Evolutionary conservation across 1,284 basidiomycete species (phyloP).

Genomic region (Anthracocystis setariae): DNA sequence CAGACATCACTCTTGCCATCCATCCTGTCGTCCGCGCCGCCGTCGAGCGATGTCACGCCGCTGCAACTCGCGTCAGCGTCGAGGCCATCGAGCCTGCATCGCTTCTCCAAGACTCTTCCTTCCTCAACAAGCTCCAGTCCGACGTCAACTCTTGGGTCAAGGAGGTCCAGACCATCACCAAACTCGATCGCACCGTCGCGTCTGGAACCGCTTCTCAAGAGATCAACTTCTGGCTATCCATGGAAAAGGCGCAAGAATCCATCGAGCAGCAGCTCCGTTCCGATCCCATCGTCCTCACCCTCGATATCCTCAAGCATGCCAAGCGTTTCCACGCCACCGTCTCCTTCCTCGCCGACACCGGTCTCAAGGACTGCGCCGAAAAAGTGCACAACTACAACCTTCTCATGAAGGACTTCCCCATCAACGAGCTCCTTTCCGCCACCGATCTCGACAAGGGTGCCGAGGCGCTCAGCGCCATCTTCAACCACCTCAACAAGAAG

Average conservation of each 20-base stretch:
- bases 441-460: slow-evolving; percentile 95
- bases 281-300: slow-evolving; percentile 88
- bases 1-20: slow-evolving; percentile 90
- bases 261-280: slow-evolving; percentile 91
- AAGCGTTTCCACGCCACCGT: slow-evolving; percentile 97
- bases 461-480: slow-evolving; percentile 86
- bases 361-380: slow-evolving; percentile 76
- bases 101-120: slow-evolving; percentile 83
- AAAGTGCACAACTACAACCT: slow-evolving; percentile 78
- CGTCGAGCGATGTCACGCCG: slow-evolving; percentile 72
- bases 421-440: slow-evolving; percentile 93
- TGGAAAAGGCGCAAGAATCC: slow-evolving; percentile 90
- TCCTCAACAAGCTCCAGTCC: slow-evolving; percentile 91
- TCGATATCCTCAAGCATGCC: slow-evolving; percentile 93
- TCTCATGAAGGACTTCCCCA: slow-evolving; percentile 97
- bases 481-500: slow-evolving; percentile 93
- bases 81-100: slow-evolving; percentile 77
- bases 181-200: slow-evolving; percentile 86
- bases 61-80: slow-evolving; percentile 76
- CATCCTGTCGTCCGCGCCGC: slow-evolving; percentile 89
- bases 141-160: slow-evolving; percentile 99
- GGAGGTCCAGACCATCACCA: slow-evolving; percentile 95
- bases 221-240: slow-evolving; percentile 97
- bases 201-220: slow-evolving; percentile 97
- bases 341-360: slow-evolving; percentile 96